These are phyloP conservation scores for Erodium trifolium DNA, from an alignment of 441 rosid genomes.

Conservation along the genomic window DNA sequence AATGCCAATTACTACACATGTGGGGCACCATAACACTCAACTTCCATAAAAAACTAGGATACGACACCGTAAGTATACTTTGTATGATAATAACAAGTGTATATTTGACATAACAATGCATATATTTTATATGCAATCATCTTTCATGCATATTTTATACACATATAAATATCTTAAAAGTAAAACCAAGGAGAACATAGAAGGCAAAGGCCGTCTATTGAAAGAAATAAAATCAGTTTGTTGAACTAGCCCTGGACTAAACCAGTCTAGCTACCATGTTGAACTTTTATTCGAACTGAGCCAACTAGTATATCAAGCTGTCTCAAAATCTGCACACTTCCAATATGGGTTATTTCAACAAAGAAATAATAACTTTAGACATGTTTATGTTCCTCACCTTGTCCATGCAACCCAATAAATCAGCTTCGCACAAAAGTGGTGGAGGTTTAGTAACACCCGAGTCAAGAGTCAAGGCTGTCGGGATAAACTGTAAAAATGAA, in stretches of 20 bases:
- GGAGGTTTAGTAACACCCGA: slow-evolving; percentile 89
- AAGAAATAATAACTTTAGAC: slow-evolving; percentile 1
- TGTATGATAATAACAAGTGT: neutral
- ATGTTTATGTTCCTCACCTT: slow-evolving; percentile 44
- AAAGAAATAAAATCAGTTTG: neutral
- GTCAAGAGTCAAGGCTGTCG: slow-evolving; percentile 75
- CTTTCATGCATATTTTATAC: neutral
- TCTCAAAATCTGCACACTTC: neutral
- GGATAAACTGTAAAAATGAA: slow-evolving; percentile 58
- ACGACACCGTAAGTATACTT: neutral
- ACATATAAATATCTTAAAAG: no score
- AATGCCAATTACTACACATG: neutral
- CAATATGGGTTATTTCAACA: neutral
- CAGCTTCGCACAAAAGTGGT: slow-evolving; percentile 86
- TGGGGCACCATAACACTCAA: neutral
- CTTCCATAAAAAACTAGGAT: neutral
- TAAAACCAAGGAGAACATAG: neutral
- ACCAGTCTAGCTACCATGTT: neutral
- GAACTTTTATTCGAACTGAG: neutral
- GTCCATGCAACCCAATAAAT: slow-evolving; percentile 90
- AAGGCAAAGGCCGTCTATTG: neutral
- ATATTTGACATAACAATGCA: neutral
- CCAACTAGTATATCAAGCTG: slow-evolving; percentile 3
- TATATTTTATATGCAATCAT: neutral
- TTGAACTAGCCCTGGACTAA: neutral